Base-by-base conservation (phyloP, 1,284 basidiomycete species). In the Moesziomyces parantarcticus region DNA sequence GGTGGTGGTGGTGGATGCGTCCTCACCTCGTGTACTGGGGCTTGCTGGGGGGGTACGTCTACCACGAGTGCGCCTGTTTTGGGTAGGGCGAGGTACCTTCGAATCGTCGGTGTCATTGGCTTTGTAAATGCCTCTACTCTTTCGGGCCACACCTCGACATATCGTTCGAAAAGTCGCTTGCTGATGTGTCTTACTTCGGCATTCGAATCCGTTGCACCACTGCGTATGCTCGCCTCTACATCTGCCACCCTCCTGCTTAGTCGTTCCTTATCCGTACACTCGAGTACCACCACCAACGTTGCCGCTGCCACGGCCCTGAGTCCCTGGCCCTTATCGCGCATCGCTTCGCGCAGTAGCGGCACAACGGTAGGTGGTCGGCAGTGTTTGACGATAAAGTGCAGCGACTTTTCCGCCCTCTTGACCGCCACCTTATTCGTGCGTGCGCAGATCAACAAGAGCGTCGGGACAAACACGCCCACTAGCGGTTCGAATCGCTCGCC, bases 371-470 rank as follows among this genome's bases (percentile, higher is more conserved):
- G 67, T 0, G 85, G 69, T 1, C 76, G 84, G 67, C 86, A 87
- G 68, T 86, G 80, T 5, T 82, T 76, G 29, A 86, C 82, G 51
- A 87, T 86, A 10, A 84, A 83, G 8, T 79, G 58, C 2, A 87
- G 75, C 34, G 83, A 84, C 66, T 85, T 86, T 47, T 87, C 86
- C 0, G 86, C 84, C 18, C 86, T 79, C 48, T 85, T 85, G 13
- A 86, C 73, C 34, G 85, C 85, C 9, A 87, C 85, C 71, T 87
- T 87, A 80, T 87, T 87, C 0, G 86, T 86, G 34, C 86, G 76
- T 1, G 85, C 85, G 50, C 87, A 85, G 36, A 87, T 83, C 20
- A 80, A 74, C 48, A 87, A 68, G 5, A 87, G 73, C 0, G 86
- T 82, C 16, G 86, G 86, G 13, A 87, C 68, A 69, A 86, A 87